These are phyloP conservation scores for Chytridiales sp. DNA, from an alignment of 371 early-diverging fungal species.

Conservation along the genomic window DNA sequence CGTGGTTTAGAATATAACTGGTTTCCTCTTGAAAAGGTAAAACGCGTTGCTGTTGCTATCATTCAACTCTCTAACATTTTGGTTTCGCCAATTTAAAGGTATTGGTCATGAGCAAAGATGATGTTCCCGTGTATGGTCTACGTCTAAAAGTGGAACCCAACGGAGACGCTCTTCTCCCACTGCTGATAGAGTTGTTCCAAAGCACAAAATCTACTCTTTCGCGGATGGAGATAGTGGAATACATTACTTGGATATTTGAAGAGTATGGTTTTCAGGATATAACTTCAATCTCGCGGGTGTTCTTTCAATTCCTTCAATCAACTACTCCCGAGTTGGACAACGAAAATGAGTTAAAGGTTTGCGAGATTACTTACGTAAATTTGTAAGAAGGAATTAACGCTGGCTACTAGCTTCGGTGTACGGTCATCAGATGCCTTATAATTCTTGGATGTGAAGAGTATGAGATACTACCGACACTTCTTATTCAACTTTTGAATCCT, in stretches of 20 bases:
- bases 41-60: background rate
- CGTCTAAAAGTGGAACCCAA: constrained; percentile 32
- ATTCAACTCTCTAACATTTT: constrained; percentile 8
- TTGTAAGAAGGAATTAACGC: background rate
- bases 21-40: constrained; percentile 43
- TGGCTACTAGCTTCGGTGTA: background rate
- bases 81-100: constrained; percentile 14
- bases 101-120: too few relatives aligned
- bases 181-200: constrained; percentile 29
- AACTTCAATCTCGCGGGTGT: constrained; percentile 16
- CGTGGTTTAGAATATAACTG: constrained; percentile 34
- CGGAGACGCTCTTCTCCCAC: constrained; percentile 21
- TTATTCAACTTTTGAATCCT: constrained; percentile 13
- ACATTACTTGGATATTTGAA: constrained; percentile 41
- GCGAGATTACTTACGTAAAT: background rate
- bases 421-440: constrained; percentile 25
- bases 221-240: constrained; percentile 32
- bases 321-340: constrained; percentile 8
- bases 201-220: constrained; percentile 3
- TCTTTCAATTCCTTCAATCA: constrained; percentile 29
- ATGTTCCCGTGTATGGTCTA: constrained; percentile 5
- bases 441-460: constrained; percentile 22
- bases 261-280: constrained; percentile 37
- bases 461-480: constrained; percentile 35
- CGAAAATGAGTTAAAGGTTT: constrained; percentile 28